Conservation (phyloP, 805 yeast species). For the Jamesozyma lodderae region DNA sequence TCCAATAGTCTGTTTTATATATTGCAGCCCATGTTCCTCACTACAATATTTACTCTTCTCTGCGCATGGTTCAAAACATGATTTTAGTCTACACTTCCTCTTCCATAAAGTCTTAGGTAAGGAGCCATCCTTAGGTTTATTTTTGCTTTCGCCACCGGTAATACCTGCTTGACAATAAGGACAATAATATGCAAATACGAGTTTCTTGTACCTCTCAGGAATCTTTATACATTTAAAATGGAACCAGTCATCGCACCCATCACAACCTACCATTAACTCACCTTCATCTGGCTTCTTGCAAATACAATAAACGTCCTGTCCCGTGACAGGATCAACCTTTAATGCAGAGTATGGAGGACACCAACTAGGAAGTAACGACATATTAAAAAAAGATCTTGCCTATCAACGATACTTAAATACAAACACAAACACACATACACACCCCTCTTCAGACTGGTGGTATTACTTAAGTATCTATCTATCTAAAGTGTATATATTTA, state of each 20-base stretch:
- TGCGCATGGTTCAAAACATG: constrained; percentile 37
- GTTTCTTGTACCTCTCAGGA: constrained; percentile 38
- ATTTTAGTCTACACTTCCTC: constrained; percentile 55
- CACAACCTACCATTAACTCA: constrained; percentile 86
- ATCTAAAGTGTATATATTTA: too few relatives aligned
- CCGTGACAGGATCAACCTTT: constrained; percentile 18
- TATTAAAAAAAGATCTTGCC: too few relatives aligned
- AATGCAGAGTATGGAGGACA: constrained; percentile 23
- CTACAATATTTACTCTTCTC: constrained; percentile 62
- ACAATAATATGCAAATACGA: constrained; percentile 62
- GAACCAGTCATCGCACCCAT: constrained; percentile 92
- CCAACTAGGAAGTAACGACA: constrained; percentile 27
- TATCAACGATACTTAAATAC: too few relatives aligned
- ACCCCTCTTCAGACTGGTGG: too few relatives aligned
- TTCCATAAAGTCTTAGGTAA: constrained; percentile 58
- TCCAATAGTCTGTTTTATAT: constrained; percentile 10
- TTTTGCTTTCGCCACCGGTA: constrained; percentile 23
- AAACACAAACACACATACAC: too few relatives aligned
- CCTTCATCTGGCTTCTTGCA: constrained; percentile 76
- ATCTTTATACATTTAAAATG: constrained; percentile 73
- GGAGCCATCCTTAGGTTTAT: constrained; percentile 1
- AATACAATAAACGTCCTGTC: constrained; percentile 64
- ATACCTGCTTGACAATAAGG: constrained; percentile 51
- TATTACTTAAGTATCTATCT: too few relatives aligned
- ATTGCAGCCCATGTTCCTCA: constrained; percentile 52